Percentiles rank a stretch among this genome's conserved stretches.
Conservation (phyloP, 768 basidiomycete genomes). For the Leccinum rimulosum region DNA sequence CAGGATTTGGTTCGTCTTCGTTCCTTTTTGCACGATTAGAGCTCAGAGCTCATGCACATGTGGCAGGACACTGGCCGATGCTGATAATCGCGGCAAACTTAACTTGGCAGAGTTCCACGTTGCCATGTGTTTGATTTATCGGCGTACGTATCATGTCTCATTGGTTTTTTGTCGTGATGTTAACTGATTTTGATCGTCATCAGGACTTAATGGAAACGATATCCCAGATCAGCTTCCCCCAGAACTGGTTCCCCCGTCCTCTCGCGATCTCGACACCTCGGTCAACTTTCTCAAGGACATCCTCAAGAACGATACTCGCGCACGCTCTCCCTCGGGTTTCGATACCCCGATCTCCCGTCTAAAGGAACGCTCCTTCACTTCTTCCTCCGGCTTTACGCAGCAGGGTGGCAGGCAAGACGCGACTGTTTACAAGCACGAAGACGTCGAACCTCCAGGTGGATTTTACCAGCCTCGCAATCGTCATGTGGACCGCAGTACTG, state of each 20-base stretch:
- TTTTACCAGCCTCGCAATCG: constrained; percentile 80
- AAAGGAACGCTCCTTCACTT: constrained; percentile 71
- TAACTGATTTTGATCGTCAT: neutral
- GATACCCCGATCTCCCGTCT: constrained; percentile 59
- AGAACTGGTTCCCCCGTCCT: constrained; percentile 91
- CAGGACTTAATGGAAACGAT: constrained; percentile 89
- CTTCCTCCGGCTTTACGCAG: constrained; percentile 46
- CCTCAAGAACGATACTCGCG: constrained; percentile 81
- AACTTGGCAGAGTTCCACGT: constrained; percentile 97
- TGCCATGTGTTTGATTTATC: constrained; percentile 97
- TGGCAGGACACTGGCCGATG: constrained; percentile 85
- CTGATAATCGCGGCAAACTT: constrained; percentile 91
- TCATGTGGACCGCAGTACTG: constrained; percentile 80
- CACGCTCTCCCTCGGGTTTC: constrained; percentile 54
- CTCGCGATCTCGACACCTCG: constrained; percentile 82
- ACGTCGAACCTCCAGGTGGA: constrained; percentile 53
- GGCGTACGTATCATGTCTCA: constrained; percentile 57
- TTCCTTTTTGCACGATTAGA: neutral
- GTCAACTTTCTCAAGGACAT: constrained; percentile 88
- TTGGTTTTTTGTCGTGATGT: neutral
- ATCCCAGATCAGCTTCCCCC: constrained; percentile 84
- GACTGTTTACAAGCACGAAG: constrained; percentile 85
- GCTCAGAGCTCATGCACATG: neutral
- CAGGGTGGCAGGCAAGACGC: constrained; percentile 74
- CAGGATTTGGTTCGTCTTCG: constrained; percentile 74